Evolutionary conservation across 2,329 filamentous ascomycete species (phyloP).

Genomic region (Sclerotiophoma versabilis): DNA sequence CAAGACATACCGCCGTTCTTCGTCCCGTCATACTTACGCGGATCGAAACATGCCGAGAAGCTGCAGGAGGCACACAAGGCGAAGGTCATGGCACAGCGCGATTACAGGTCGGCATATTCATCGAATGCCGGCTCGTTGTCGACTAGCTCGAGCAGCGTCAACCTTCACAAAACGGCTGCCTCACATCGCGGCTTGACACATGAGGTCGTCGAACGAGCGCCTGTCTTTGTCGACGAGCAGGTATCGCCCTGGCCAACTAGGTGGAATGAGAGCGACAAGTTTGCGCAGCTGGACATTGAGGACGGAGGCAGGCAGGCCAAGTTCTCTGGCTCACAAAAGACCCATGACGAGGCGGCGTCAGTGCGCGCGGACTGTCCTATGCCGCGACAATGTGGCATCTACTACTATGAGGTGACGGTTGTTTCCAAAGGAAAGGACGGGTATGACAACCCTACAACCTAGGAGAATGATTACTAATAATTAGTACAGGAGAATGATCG

Average conservation of each 20-base stretch:
- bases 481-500: slow-evolving; percentile 53
- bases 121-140: slow-evolving; percentile 58
- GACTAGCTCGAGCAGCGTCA: slow-evolving; percentile 64
- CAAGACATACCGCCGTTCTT: slow-evolving; percentile 67
- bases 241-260: slow-evolving; percentile 77
- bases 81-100: slow-evolving; percentile 60
- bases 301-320: slow-evolving; percentile 76
- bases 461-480: slow-evolving; percentile 27
- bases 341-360: slow-evolving; percentile 77
- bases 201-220: slow-evolving; percentile 81
- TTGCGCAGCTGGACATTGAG: slow-evolving; percentile 74
- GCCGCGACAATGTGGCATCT: slow-evolving; percentile 88
- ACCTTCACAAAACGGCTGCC: slow-evolving; percentile 67
- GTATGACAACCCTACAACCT: slow-evolving; percentile 54
- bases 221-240: slow-evolving; percentile 64
- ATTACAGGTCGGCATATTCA: slow-evolving; percentile 52
- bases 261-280: slow-evolving; percentile 84
- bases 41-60: slow-evolving; percentile 78
- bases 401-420: slow-evolving; percentile 85
- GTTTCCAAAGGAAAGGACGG: slow-evolving; percentile 72
- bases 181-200: slow-evolving; percentile 80
- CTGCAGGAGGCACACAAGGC: slow-evolving; percentile 74
- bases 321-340: slow-evolving; percentile 63
- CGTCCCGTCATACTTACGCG: slow-evolving; percentile 81
- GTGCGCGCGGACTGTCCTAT: slow-evolving; percentile 86